Conservation (phyloP, 352 stramenopile genomes). For the Phytophthora sansomeana region DNA sequence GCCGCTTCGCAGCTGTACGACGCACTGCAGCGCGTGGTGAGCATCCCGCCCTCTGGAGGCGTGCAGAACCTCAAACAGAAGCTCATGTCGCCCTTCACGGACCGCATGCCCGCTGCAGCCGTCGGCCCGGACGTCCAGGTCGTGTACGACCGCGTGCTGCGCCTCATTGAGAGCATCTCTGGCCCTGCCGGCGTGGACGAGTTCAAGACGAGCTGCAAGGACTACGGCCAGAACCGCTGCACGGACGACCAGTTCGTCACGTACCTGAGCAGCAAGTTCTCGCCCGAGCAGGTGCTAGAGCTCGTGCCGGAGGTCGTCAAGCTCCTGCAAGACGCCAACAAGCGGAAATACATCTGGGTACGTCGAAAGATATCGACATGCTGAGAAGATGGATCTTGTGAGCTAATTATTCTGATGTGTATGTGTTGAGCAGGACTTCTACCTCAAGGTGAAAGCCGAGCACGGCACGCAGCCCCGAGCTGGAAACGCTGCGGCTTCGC, state of each 20-base stretch:
- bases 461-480: slow-evolving; percentile 29
- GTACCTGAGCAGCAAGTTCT: slow-evolving; percentile 80
- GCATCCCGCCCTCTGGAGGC: slow-evolving; percentile 72
- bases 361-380: slow-evolving; percentile 18
- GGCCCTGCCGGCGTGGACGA: slow-evolving; percentile 71
- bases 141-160: slow-evolving; percentile 86
- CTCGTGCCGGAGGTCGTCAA: slow-evolving; percentile 86
- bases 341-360: slow-evolving; percentile 88
- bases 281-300: slow-evolving; percentile 72
- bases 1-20: slow-evolving; percentile 88
- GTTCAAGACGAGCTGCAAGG: slow-evolving; percentile 89
- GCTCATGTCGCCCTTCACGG: slow-evolving; percentile 71
- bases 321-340: slow-evolving; percentile 82
- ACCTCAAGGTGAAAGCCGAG: slow-evolving; percentile 78
- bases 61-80: slow-evolving; percentile 64
- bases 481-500: slow-evolving; percentile 44
- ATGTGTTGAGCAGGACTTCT: slow-evolving; percentile 59
- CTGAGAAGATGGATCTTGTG: background rate
- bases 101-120: slow-evolving; percentile 76
- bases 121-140: slow-evolving; percentile 83
- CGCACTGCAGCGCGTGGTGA: slow-evolving; percentile 75
- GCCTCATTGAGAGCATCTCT: slow-evolving; percentile 70
- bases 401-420: slow-evolving; percentile 20
- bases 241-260: slow-evolving; percentile 72
- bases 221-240: slow-evolving; percentile 86